phyloP scores from a whole-genome alignment of 768 basidiomycete genomes.

The Candolleomyces aberdarensis region DNA sequence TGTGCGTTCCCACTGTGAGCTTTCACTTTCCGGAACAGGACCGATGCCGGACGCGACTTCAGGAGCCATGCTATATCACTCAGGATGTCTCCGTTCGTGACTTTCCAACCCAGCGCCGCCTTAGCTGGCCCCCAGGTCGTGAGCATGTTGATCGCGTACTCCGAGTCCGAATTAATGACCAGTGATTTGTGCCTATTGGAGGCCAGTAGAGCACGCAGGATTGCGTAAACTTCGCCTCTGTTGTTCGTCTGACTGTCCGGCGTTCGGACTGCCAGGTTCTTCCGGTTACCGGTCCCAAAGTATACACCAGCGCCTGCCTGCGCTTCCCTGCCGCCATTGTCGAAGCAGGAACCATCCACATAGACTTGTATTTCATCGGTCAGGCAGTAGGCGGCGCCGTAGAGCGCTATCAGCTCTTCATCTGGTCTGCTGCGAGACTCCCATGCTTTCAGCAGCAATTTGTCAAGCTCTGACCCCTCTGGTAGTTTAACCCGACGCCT shows the following conservation, averaged over 20 bases:
- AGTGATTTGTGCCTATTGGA: neutral
- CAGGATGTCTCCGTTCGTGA: constrained; percentile 14
- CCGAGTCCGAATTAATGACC: constrained; percentile 12
- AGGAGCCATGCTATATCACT: constrained; percentile 9
- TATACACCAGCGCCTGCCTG: neutral
- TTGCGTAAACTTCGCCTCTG: constrained; percentile 13
- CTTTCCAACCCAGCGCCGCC: constrained; percentile 11
- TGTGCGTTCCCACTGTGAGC: neutral
- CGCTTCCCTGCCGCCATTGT: neutral
- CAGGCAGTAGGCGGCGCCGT: neutral
- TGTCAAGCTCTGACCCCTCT: neutral
- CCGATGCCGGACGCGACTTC: neutral
- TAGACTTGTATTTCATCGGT: neutral
- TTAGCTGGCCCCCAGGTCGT: neutral
- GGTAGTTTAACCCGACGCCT: no score
- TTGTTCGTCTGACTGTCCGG: constrained; percentile 12
- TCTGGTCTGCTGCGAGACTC: neutral
- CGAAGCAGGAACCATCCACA: neutral
- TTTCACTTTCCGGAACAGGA: constrained; percentile 1
- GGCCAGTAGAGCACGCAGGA: constrained; percentile 6
- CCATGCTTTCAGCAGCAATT: neutral
- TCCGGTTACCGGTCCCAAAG: neutral
- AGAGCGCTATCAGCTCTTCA: neutral
- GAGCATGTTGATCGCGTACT: constrained; percentile 11
- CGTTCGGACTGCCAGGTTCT: neutral